These are phyloP conservation scores for Rhodomyrtus tomentosa DNA, from an alignment of 345 rosid species.

Conservation along the genomic window DNA sequence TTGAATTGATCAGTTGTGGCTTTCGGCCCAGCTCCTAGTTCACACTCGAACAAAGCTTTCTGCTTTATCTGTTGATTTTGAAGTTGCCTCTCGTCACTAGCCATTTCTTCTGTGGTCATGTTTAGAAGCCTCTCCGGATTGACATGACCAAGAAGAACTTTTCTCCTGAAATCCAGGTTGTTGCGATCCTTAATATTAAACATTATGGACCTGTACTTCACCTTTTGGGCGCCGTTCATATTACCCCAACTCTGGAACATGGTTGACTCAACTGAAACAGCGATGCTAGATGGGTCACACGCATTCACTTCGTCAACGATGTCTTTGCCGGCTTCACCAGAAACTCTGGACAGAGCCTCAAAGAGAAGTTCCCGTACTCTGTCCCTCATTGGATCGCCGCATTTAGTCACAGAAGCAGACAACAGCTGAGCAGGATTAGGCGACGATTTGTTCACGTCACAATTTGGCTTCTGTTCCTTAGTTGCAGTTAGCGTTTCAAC, in stretches of 20 bases:
- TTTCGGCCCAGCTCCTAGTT: constrained; percentile 12
- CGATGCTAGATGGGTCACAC: constrained; percentile 24
- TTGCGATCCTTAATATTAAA: constrained; percentile 42
- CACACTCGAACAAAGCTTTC: constrained; percentile 26
- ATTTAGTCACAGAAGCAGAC: constrained; percentile 15
- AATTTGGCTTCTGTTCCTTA: not conserved
- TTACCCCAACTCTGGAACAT: constrained; percentile 32
- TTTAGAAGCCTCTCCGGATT: constrained; percentile 21
- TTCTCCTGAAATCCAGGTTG: constrained; percentile 47
- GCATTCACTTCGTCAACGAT: constrained; percentile 13
- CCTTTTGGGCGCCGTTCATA: constrained; percentile 24
- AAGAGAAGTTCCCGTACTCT: constrained; percentile 25
- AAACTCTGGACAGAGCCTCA: constrained; percentile 34
- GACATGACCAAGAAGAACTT: constrained; percentile 31
- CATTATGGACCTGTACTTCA: constrained; percentile 33
- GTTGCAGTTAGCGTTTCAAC: not conserved
- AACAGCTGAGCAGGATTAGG: constrained; percentile 7
- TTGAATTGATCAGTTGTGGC: constrained; percentile 46
- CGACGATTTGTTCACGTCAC: not conserved
- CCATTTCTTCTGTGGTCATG: constrained; percentile 42
- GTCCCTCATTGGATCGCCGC: constrained; percentile 31
- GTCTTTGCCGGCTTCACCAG: constrained; percentile 23
- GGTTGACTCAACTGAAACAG: constrained; percentile 26
- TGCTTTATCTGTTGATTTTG: constrained; percentile 26
- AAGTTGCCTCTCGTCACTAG: constrained; percentile 27